Evolutionary conservation across 192 early-diverging fungal species (phyloP).

Genomic region (Mortierella hygrophila): DNA sequence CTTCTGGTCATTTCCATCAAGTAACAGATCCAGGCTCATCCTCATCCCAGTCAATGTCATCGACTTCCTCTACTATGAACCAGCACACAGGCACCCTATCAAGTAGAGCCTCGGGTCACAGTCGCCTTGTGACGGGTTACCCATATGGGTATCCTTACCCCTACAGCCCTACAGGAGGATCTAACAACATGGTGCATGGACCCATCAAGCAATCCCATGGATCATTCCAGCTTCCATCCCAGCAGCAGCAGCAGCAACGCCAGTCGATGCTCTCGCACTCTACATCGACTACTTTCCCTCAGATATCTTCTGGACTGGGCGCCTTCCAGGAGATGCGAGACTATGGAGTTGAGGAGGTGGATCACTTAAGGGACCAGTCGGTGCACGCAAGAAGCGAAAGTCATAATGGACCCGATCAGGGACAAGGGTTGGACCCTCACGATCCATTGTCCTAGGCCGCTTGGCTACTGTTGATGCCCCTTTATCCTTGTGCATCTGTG

Average conservation of each 20-base stretch:
- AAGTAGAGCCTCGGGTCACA: constrained; percentile 13
- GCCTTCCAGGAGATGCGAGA: background rate
- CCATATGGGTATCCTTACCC: constrained; percentile 7
- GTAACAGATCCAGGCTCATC: background rate
- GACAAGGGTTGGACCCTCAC: background rate
- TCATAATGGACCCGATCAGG: background rate
- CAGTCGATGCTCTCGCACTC: background rate
- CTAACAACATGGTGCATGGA: background rate
- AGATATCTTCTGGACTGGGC: background rate
- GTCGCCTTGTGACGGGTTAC: constrained; percentile 10
- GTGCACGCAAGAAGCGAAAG: background rate
- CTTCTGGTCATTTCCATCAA: background rate
- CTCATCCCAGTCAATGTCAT: background rate
- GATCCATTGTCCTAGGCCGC: background rate
- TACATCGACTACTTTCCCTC: background rate
- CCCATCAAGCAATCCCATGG: constrained; percentile 1
- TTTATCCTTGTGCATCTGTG: background rate
- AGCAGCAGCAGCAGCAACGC: background rate
- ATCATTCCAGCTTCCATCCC: background rate
- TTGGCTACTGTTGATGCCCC: background rate
- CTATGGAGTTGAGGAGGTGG: background rate
- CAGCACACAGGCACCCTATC: background rate
- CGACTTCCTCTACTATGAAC: background rate
- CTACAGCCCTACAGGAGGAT: background rate
- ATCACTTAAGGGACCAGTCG: background rate